phyloP scores from a whole-genome alignment of 139 green algal species.

The Chlorella vulgaris region DNA sequence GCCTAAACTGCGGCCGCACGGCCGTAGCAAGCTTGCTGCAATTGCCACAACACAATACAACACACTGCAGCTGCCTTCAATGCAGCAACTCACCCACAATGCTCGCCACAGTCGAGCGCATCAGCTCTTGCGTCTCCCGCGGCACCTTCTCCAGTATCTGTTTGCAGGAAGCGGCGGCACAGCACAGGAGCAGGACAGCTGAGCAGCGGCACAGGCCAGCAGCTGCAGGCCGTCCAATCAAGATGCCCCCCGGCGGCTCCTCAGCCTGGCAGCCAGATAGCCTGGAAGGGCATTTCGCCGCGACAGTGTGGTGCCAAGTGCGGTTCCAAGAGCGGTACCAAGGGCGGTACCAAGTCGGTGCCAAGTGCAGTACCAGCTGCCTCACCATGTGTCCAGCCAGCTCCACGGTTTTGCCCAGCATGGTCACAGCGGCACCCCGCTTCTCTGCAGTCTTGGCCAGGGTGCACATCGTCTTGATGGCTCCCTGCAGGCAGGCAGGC shows the following conservation, averaged over 20 bases:
- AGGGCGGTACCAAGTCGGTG: too few relatives aligned
- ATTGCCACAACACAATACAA: too few relatives aligned
- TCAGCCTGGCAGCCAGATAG: too few relatives aligned
- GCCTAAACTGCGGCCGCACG: too few relatives aligned
- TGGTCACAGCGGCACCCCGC: conserved; percentile 66
- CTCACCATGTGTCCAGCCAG: conserved; percentile 56
- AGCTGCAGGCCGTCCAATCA: neutral
- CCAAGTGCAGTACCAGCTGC: too few relatives aligned
- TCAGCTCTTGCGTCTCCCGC: neutral
- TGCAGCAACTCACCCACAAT: conserved; percentile 32
- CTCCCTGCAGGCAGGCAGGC: conserved; percentile 19
- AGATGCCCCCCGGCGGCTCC: neutral
- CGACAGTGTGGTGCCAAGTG: too few relatives aligned
- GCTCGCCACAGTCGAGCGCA: conserved; percentile 36
- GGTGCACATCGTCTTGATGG: conserved; percentile 58
- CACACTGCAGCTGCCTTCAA: neutral
- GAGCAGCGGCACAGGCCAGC: neutral
- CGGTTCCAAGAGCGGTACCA: too few relatives aligned
- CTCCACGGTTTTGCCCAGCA: conserved; percentile 79
- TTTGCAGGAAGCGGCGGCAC: neutral
- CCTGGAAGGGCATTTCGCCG: too few relatives aligned
- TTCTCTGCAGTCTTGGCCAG: conserved; percentile 68
- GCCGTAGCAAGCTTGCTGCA: too few relatives aligned
- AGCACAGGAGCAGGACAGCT: neutral
- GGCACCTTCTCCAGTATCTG: conserved; percentile 33